phyloP scores from a whole-genome alignment of 1,284 basidiomycete species.

The Puccinia hordei region DNA sequence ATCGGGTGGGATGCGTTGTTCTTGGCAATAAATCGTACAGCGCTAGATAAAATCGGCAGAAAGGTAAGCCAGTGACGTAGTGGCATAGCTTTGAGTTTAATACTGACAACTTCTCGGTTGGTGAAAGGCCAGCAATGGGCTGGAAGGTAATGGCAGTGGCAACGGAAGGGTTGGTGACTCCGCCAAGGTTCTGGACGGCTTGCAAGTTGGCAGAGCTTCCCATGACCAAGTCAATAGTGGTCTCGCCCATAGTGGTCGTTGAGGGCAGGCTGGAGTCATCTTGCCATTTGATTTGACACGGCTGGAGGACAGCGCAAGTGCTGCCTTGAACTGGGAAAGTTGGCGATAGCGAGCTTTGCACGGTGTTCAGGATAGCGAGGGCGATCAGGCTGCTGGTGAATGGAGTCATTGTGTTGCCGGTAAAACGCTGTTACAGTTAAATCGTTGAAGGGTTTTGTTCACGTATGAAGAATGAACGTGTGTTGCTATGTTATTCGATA shows the following conservation, averaged over 20 bases:
- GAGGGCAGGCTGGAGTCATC: slow-evolving; percentile 21
- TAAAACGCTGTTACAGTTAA: not conserved
- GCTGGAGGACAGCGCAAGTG: not conserved
- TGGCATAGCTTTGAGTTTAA: too few species aligned
- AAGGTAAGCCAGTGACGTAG: not conserved
- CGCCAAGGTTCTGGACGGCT: slow-evolving; percentile 37
- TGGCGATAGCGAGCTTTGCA: slow-evolving; percentile 1
- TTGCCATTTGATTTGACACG: slow-evolving; percentile 48
- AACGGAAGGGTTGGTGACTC: slow-evolving; percentile 23
- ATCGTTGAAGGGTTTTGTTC: not conserved
- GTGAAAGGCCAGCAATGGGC: slow-evolving; percentile 15
- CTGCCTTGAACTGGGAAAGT: slow-evolving; percentile 34
- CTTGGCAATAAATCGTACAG: slow-evolving; percentile 36
- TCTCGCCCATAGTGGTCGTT: slow-evolving; percentile 32
- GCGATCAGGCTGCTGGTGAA: slow-evolving; percentile 13
- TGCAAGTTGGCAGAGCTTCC: slow-evolving; percentile 25
- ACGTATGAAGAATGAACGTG: not conserved
- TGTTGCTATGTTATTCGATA: not conserved
- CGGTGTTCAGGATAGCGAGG: slow-evolving; percentile 24
- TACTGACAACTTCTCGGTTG: slow-evolving; percentile 28
- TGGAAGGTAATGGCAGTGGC: slow-evolving; percentile 39
- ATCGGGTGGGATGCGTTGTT: not conserved
- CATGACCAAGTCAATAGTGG: slow-evolving; percentile 36
- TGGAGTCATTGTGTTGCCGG: not conserved
- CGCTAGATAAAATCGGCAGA: not conserved